Percentiles rank a stretch among this genome's conserved stretches.
Conservation (phyloP, 2,329 filamentous ascomycete genomes). For the Fusarium neocosmosporiellum region DNA sequence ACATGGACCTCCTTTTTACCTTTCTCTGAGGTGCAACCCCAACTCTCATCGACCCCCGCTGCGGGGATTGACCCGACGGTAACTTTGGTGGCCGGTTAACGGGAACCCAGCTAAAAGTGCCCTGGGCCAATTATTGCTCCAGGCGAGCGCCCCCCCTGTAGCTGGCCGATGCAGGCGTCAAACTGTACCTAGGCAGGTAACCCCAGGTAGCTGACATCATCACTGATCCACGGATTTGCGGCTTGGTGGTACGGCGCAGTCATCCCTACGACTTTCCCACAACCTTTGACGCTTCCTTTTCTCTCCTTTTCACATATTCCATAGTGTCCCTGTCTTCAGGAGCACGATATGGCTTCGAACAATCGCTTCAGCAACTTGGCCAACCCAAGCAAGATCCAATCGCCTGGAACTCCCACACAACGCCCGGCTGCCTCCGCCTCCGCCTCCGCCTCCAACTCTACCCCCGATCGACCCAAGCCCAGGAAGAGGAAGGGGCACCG, state of each 20-base stretch:
- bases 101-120: constrained; percentile 14
- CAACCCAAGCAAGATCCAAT: constrained; percentile 23
- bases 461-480: constrained; percentile 31
- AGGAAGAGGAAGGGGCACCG: constrained; percentile 80
- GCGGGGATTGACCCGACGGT: background rate
- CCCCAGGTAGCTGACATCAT: constrained; percentile 43
- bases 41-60: background rate
- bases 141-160: background rate
- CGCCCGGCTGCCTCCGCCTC: constrained; percentile 26
- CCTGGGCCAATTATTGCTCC: constrained; percentile 2
- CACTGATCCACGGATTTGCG: constrained; percentile 23
- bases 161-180: background rate
- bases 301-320: constrained; percentile 7
- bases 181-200: background rate
- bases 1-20: background rate
- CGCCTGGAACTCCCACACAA: constrained; percentile 18
- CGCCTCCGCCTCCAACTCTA: constrained; percentile 25
- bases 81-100: constrained; percentile 6
- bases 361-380: constrained; percentile 46
- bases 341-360: constrained; percentile 45
- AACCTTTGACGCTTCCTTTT: background rate
- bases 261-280: constrained; percentile 13
- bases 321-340: constrained; percentile 2
- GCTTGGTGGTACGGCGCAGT: background rate
- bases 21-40: background rate